These are phyloP conservation scores for Kluyveromyces nonfermentans DNA, from an alignment of 805 yeast genomes.

Conservation along the genomic window DNA sequence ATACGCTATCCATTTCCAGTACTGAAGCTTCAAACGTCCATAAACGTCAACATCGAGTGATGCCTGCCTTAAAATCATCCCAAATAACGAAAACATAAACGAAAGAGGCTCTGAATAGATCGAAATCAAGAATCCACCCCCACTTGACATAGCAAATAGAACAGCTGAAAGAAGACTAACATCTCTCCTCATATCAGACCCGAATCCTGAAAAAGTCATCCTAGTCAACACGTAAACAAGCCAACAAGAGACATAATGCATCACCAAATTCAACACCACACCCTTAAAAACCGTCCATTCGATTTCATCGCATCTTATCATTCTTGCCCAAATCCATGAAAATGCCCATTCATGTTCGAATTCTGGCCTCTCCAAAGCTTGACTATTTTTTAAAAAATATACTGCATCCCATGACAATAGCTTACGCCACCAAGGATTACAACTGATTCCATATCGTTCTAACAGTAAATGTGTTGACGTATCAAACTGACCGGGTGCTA, in stretches of 20 bases:
- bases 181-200: slow-evolving; percentile 9
- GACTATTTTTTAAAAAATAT: slow-evolving; percentile 49
- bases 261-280: slow-evolving; percentile 39
- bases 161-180: slow-evolving; percentile 33
- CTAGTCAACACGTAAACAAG: slow-evolving; percentile 42
- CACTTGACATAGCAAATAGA: slow-evolving; percentile 57
- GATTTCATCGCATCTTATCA: slow-evolving; percentile 29
- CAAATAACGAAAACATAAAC: slow-evolving; percentile 49
- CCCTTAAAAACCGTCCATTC: slow-evolving; percentile 42
- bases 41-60: slow-evolving; percentile 13
- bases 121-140: slow-evolving; percentile 66
- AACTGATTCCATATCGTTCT: slow-evolving; percentile 5
- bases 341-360: slow-evolving; percentile 91
- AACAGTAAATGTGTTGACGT: slow-evolving; percentile 23
- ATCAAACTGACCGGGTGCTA: slow-evolving; percentile 22
- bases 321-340: slow-evolving; percentile 64
- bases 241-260: slow-evolving; percentile 43
- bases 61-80: slow-evolving; percentile 42
- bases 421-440: slow-evolving; percentile 30
- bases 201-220: slow-evolving; percentile 19
- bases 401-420: slow-evolving; percentile 82
- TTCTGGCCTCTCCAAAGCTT: slow-evolving; percentile 33
- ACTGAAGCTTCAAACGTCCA: slow-evolving; percentile 7
- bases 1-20: slow-evolving; percentile 13
- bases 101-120: slow-evolving; percentile 73